Evolutionary conservation across 2,329 filamentous ascomycete species (phyloP), one percentile per base, ranked within the genome.

Genomic region (Lasiodiplodia sp.): DNA sequence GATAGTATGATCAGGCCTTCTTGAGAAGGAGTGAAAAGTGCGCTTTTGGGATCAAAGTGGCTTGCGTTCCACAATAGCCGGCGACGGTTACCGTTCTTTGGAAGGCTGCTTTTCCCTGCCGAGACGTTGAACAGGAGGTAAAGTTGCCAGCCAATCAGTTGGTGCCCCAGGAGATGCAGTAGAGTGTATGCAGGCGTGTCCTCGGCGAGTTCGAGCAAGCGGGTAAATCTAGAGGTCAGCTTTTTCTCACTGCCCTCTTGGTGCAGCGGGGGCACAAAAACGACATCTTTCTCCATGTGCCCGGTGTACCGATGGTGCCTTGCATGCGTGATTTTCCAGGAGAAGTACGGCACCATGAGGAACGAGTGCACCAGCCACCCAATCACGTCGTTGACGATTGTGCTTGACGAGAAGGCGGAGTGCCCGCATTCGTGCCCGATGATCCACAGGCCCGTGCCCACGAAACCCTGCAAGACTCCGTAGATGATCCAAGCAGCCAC

Each of bases 371-470:
- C 79, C 57, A 85, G 76, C 83, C 89, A 90, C 69, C 90, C 90
- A 68, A 89, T 81, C 16, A 84, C 76, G 74, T 90, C 85, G 77
- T 92, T 92, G 71, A 91, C 75, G 38, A 72, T 75, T 57, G 80
- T 80, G 77, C 86, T 83, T 23, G 80, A 77, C 18, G 87, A 90
- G 77, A 92, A 90, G 58, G 89, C 88, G 18, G 87, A 87, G 77
- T 92, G 90, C 62, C 90, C 90, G 77, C 87, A 90, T 77, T 92
- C 90, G 76, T 92, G 90, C 14, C 87, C 90, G 47, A 92, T 81
- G 72, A 91, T 89, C 90, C 90, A 92, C 72, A 92, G 80, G 3
- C 90, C 90, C 3, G 88, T 91, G 76, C 88, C 87, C 72, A 91
- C 80, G 31, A 90, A 85, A 62, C 90, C 90, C 79, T 91, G 88